phyloP scores from a whole-genome alignment of 768 basidiomycete species.

The Termitomyces sp. region DNA sequence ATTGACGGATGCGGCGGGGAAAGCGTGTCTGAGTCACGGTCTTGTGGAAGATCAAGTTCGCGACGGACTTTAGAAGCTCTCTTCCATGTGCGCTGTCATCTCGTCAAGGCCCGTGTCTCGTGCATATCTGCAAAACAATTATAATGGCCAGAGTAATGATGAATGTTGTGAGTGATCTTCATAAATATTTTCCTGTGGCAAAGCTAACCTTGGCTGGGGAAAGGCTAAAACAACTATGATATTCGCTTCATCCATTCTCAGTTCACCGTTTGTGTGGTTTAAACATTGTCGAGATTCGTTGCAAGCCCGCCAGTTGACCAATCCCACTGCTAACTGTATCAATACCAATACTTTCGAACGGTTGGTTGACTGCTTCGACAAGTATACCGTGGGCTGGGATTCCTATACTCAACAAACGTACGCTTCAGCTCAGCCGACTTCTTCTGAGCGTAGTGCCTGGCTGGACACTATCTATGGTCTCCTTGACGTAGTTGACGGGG shows the following conservation, averaged over 20 bases:
- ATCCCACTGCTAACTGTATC: conserved; percentile 5
- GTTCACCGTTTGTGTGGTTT: background rate
- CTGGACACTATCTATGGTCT: conserved; percentile 15
- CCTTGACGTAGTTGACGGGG: conserved; percentile 23
- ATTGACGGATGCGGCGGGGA: too few relatives aligned
- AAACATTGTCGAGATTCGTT: background rate
- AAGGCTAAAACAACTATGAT: background rate
- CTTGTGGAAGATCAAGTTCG: too few relatives aligned
- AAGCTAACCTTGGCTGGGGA: background rate
- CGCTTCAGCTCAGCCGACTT: conserved; percentile 25
- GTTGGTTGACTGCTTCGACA: conserved; percentile 22
- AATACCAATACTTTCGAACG: conserved; percentile 5
- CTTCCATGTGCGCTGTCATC: too few relatives aligned
- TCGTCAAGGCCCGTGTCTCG: background rate
- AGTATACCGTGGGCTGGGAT: conserved; percentile 22
- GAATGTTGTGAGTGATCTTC: background rate
- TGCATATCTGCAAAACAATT: background rate
- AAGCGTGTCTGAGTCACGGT: too few relatives aligned
- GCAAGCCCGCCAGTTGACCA: background rate
- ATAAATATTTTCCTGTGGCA: background rate
- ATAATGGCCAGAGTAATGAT: background rate
- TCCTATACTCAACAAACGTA: conserved; percentile 25
- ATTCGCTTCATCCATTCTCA: background rate
- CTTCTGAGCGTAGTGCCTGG: conserved; percentile 22
- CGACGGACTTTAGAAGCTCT: too few relatives aligned